phyloP scores from a whole-genome alignment of 495 filamentous ascomycete species.

The Xylaria telfairii region DNA sequence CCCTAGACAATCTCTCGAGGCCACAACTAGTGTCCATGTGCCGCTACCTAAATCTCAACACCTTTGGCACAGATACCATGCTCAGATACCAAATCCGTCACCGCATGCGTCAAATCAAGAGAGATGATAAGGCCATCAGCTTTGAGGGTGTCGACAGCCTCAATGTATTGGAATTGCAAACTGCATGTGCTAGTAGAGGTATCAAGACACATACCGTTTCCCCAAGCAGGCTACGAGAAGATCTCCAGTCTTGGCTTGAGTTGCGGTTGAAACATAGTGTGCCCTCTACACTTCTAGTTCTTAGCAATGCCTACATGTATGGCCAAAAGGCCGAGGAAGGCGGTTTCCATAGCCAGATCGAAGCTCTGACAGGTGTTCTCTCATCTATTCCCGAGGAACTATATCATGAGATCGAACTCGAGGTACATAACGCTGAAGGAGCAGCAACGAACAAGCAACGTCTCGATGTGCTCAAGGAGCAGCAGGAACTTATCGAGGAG shows the following conservation, averaged over 20 bases:
- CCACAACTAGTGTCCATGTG: slow-evolving; percentile 97
- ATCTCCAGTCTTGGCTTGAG: slow-evolving; percentile 94
- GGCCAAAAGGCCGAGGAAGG: slow-evolving; percentile 72
- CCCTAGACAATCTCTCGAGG: slow-evolving; percentile 93
- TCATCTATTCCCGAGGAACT: slow-evolving; percentile 96
- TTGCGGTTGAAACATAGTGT: slow-evolving; percentile 91
- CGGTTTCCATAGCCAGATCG: slow-evolving; percentile 88
- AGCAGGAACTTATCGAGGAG: slow-evolving; percentile 97
- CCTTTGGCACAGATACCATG: slow-evolving; percentile 95
- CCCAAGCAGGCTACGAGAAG: slow-evolving; percentile 84
- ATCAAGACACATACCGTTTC: slow-evolving; percentile 91
- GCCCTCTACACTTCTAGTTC: slow-evolving; percentile 90
- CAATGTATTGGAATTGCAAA: slow-evolving; percentile 91
- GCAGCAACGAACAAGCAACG: slow-evolving; percentile 99
- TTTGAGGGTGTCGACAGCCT: slow-evolving; percentile 94
- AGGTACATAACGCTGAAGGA: slow-evolving; percentile 95
- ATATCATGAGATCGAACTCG: slow-evolving; percentile 99
- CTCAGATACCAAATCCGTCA: slow-evolving; percentile 97
- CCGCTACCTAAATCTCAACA: slow-evolving; percentile 97
- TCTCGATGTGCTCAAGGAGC: slow-evolving; percentile 98
- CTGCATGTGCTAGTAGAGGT: slow-evolving; percentile 86
- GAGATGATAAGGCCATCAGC: slow-evolving; percentile 92
- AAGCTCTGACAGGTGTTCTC: slow-evolving; percentile 88
- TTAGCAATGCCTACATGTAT: slow-evolving; percentile 98
- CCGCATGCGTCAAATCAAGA: slow-evolving; percentile 98